phyloP scores from a whole-genome alignment of 345 rosid species.

The Cardamine resedifolia region DNA sequence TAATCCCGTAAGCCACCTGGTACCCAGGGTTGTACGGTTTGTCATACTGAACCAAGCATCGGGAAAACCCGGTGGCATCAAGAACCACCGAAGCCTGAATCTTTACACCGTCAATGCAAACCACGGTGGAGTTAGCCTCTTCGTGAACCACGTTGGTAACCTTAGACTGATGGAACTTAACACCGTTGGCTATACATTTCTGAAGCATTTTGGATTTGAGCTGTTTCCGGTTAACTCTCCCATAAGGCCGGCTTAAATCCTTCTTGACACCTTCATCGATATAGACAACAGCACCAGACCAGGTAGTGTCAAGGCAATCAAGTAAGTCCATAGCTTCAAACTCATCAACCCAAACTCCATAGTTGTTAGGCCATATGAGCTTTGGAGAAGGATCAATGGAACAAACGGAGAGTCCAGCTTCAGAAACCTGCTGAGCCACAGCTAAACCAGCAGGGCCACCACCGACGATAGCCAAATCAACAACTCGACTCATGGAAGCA shows the following conservation, averaged over 20 bases:
- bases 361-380: conserved; percentile 97
- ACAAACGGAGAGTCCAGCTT: conserved; percentile 90
- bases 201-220: conserved; percentile 92
- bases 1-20: conserved; percentile 91
- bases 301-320: conserved; percentile 91
- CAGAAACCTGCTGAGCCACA: conserved; percentile 91
- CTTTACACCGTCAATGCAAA: conserved; percentile 84
- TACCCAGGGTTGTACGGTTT: conserved; percentile 96
- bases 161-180: conserved; percentile 87
- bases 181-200: conserved; percentile 82
- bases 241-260: conserved; percentile 80
- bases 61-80: conserved; percentile 95
- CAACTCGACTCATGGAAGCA: conserved; percentile 53
- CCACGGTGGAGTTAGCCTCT: conserved; percentile 70
- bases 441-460: conserved; percentile 99
- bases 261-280: conserved; percentile 56
- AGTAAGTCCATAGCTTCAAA: conserved; percentile 97
- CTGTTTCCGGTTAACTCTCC: conserved; percentile 91
- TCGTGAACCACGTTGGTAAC: conserved; percentile 86
- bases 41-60: conserved; percentile 92
- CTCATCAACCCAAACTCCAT: conserved; percentile 99
- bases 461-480: conserved; percentile 93
- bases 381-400: conserved; percentile 86
- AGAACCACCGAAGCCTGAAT: conserved; percentile 85
- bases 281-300: conserved; percentile 93